phyloP scores from a whole-genome alignment of 768 basidiomycete genomes.

The Pleurotus eryngii region DNA sequence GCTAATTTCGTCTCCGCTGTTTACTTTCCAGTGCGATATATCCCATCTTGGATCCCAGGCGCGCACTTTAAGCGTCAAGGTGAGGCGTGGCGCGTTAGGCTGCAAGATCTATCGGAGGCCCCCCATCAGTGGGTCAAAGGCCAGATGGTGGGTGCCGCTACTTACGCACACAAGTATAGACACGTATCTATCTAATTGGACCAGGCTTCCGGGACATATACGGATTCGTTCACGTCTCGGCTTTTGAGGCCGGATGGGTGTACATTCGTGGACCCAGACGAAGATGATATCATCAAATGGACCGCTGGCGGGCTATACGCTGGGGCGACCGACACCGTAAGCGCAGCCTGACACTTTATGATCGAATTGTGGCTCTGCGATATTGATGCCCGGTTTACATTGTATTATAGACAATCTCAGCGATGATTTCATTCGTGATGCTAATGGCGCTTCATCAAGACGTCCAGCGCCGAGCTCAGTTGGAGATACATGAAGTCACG shows the following conservation, averaged over 20 bases:
- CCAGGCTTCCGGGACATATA: constrained; percentile 28
- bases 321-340: constrained; percentile 43
- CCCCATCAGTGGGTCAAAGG: constrained; percentile 44
- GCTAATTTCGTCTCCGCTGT: not conserved
- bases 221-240: constrained; percentile 43
- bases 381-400: constrained; percentile 3
- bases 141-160: constrained; percentile 31
- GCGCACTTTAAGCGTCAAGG: constrained; percentile 46
- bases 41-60: constrained; percentile 51
- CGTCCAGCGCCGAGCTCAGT: constrained; percentile 35
- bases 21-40: constrained; percentile 34
- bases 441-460: constrained; percentile 46
- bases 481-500: constrained; percentile 33
- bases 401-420: constrained; percentile 40
- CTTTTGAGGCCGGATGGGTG: constrained; percentile 26
- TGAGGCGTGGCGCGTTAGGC: constrained; percentile 33
- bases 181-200: not conserved
- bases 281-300: constrained; percentile 47
- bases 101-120: constrained; percentile 31
- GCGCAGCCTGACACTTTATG: not conserved
- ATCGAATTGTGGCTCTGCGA: not conserved
- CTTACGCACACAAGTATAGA: not conserved
- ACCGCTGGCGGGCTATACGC: constrained; percentile 48
- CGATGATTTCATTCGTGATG: constrained; percentile 42
- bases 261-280: constrained; percentile 22